Evolutionary conservation across 495 filamentous ascomycete species (phyloP).

Genomic region (Sphaerosporella brunnea): DNA sequence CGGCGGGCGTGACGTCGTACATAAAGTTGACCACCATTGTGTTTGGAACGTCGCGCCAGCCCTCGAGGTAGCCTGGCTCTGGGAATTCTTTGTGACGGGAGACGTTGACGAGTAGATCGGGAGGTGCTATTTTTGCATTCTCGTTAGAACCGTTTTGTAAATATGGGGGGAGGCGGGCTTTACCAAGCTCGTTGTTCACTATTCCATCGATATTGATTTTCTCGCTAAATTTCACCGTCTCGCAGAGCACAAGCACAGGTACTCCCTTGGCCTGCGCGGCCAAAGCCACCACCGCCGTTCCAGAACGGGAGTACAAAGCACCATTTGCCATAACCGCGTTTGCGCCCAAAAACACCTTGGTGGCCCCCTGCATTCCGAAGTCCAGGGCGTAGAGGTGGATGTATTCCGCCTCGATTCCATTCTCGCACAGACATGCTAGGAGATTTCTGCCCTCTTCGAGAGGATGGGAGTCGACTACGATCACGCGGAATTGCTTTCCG

Average conservation of each 20-base stretch:
- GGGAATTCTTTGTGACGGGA: conserved; percentile 6
- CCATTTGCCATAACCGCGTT: conserved; percentile 87
- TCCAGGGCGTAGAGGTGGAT: conserved; percentile 56
- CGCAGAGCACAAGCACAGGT: conserved; percentile 79
- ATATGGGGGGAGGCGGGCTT: conserved; percentile 31
- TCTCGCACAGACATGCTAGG: conserved; percentile 44
- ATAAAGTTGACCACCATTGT: conserved; percentile 65
- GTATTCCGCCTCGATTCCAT: conserved; percentile 63
- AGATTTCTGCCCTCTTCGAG: conserved; percentile 64
- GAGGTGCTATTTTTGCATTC: no score
- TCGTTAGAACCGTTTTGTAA: background rate
- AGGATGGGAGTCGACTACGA: conserved; percentile 67
- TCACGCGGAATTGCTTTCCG: conserved; percentile 61
- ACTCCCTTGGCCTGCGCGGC: conserved; percentile 54
- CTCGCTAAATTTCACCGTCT: conserved; percentile 91
- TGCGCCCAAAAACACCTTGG: conserved; percentile 70
- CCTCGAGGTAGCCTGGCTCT: conserved; percentile 30
- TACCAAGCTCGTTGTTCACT: conserved; percentile 78
- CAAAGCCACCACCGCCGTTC: conserved; percentile 79
- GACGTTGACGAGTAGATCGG: conserved; percentile 7
- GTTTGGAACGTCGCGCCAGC: conserved; percentile 44
- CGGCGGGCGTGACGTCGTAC: conserved; percentile 87
- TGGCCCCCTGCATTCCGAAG: conserved; percentile 52
- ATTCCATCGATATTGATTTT: conserved; percentile 78
- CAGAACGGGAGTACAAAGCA: conserved; percentile 65